phyloP scores from a whole-genome alignment of 768 basidiomycete genomes.

The Cantharellus cinnabarinus region DNA sequence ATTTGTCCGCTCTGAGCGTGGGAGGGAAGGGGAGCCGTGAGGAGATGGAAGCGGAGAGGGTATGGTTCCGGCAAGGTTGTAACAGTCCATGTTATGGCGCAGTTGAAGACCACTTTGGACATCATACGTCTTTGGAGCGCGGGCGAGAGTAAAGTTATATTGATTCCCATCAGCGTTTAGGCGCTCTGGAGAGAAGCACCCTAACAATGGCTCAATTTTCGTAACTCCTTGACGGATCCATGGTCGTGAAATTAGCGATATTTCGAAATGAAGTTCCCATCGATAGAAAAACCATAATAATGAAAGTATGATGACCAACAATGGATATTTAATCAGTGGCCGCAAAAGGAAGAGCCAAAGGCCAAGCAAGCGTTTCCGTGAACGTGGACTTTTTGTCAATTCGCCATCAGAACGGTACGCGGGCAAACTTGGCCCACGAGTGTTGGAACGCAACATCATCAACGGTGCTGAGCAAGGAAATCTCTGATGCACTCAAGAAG shows the following conservation, averaged over 20 bases:
- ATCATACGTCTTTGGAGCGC: conserved; percentile 38
- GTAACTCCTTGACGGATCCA: conserved; percentile 64
- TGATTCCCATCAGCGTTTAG: conserved; percentile 37
- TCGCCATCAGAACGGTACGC: no score
- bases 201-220: conserved; percentile 38
- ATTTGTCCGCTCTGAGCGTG: conserved; percentile 27
- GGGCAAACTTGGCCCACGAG: no score
- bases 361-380: no score
- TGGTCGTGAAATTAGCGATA: conserved; percentile 51
- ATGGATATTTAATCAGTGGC: no score
- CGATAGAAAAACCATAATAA: conserved; percentile 29
- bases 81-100: conserved; percentile 72
- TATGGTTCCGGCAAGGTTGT: conserved; percentile 77
- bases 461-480: no score
- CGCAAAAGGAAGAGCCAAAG: no score
- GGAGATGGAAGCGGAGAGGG: conserved; percentile 15
- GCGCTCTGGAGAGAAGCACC: conserved; percentile 48
- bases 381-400: no score
- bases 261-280: conserved; percentile 65
- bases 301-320: conserved; percentile 22
- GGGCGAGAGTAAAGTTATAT: conserved; percentile 45
- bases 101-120: conserved; percentile 67
- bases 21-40: conserved; percentile 9
- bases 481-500: no score
- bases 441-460: no score